These are phyloP conservation scores for Fistulinella prunicolor DNA, from an alignment of 768 basidiomycete genomes.

Conservation along the genomic window DNA sequence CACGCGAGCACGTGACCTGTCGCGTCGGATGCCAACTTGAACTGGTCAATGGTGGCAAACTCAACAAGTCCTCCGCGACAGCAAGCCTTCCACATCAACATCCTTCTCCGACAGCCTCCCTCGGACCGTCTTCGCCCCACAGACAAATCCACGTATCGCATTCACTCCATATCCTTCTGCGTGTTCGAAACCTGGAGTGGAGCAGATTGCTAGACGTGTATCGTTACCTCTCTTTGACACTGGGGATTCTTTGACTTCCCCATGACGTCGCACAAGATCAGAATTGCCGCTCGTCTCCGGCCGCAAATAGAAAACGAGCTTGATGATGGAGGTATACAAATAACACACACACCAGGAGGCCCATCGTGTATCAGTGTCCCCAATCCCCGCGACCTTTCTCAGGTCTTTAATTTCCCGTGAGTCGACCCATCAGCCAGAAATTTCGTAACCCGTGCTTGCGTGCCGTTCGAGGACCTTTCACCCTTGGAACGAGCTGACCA, in stretches of 20 bases:
- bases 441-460: neutral
- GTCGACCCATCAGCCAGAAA: no score
- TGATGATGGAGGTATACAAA: conserved; percentile 57
- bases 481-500: conserved; percentile 3
- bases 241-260: neutral
- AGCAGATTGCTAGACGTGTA: neutral
- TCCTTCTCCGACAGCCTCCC: neutral
- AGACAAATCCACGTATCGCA: no score
- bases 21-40: conserved; percentile 16
- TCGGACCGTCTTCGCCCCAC: no score
- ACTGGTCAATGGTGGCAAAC: conserved; percentile 20
- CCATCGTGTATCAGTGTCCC: conserved; percentile 57
- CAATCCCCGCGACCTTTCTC: conserved; percentile 65
- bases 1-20: conserved; percentile 24
- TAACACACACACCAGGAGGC: conserved; percentile 42
- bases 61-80: neutral
- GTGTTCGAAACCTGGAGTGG: no score
- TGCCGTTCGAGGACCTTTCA: conserved; percentile 1
- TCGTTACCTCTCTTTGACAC: neutral
- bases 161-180: no score
- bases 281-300: conserved; percentile 69
- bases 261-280: conserved; percentile 49
- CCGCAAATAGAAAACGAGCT: conserved; percentile 61
- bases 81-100: no score
- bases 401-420: conserved; percentile 79